Conservation (phyloP, 2,329 filamentous ascomycete species). For the Ophiobolus disseminans region DNA sequence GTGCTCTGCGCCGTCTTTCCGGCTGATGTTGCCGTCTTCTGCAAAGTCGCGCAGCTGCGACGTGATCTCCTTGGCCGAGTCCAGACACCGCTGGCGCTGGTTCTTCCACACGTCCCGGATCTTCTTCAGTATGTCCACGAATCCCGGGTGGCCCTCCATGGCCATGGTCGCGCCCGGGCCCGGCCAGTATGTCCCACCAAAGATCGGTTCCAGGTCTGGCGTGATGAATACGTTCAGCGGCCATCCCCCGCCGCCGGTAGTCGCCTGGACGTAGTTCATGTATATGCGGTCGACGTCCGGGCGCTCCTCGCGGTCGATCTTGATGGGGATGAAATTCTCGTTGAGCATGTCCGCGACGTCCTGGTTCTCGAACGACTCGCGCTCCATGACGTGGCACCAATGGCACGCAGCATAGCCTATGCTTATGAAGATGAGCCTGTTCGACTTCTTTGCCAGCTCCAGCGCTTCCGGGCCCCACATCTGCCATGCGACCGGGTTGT, state of each 20-base stretch:
- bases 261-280: conserved; percentile 97
- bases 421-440: conserved; percentile 90
- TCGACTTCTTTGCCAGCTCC: conserved; percentile 76
- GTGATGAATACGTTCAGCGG: conserved; percentile 97
- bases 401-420: conserved; percentile 96
- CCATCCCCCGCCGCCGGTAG: conserved; percentile 90
- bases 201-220: conserved; percentile 89
- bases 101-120: conserved; percentile 77
- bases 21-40: conserved; percentile 76
- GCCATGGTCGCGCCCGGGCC: conserved; percentile 69
- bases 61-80: conserved; percentile 83
- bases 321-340: conserved; percentile 84
- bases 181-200: conserved; percentile 96
- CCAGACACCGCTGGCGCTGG: conserved; percentile 81
- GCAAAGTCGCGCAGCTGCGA: conserved; percentile 84
- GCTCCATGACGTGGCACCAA: conserved; percentile 89
- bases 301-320: conserved; percentile 91
- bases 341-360: conserved; percentile 85
- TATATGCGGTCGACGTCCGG: conserved; percentile 95
- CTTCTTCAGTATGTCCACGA: conserved; percentile 82
- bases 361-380: conserved; percentile 86
- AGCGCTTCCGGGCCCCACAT: conserved; percentile 80
- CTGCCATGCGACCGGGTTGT: conserved; percentile 92
- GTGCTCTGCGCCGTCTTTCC: conserved; percentile 55
- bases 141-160: conserved; percentile 69